phyloP scores from a whole-genome alignment of 805 yeast species.

The Pichia heedii region DNA sequence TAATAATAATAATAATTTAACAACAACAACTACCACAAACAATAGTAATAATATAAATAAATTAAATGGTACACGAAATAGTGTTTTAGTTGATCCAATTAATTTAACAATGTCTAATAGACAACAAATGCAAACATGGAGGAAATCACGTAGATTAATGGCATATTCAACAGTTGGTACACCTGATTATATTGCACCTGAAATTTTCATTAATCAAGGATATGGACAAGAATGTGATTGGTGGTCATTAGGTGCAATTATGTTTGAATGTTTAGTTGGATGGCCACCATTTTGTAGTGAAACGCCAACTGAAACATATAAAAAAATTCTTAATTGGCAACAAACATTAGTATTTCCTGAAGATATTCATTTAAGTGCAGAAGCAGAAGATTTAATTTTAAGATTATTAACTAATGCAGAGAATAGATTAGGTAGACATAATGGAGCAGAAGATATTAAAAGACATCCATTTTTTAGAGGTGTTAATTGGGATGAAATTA shows the following conservation, averaged over 20 bases:
- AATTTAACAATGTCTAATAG: conserved; percentile 91
- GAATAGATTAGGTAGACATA: conserved; percentile 71
- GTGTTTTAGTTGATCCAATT: conserved; percentile 88
- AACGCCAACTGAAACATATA: conserved; percentile 88
- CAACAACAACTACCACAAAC: conserved; percentile 4
- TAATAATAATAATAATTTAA: conserved; percentile 6
- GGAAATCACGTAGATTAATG: conserved; percentile 84
- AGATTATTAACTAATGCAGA: conserved; percentile 71
- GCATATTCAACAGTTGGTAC: conserved; percentile 96
- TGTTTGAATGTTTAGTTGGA: conserved; percentile 93
- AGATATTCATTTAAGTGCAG: conserved; percentile 81
- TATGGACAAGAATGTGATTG: conserved; percentile 97
- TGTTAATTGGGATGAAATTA: conserved; percentile 87
- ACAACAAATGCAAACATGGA: conserved; percentile 94
- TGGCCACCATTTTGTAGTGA: conserved; percentile 98
- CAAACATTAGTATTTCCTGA: conserved; percentile 85
- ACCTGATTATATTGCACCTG: conserved; percentile 95
- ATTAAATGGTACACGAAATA: conserved; percentile 46
- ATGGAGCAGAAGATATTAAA: conserved; percentile 90
- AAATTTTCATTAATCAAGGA: conserved; percentile 85
- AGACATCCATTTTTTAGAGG: conserved; percentile 90
- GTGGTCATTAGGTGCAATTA: conserved; percentile 96
- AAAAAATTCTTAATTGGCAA: conserved; percentile 86
- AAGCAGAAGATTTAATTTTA: conserved; percentile 79
- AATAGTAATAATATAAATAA: conserved; percentile 1